Percentiles rank a stretch among this genome's conserved stretches.
phyloP scores from a whole-genome alignment of 2,329 filamentous ascomycete genomes.

The Chaetomiaceae sp. region DNA sequence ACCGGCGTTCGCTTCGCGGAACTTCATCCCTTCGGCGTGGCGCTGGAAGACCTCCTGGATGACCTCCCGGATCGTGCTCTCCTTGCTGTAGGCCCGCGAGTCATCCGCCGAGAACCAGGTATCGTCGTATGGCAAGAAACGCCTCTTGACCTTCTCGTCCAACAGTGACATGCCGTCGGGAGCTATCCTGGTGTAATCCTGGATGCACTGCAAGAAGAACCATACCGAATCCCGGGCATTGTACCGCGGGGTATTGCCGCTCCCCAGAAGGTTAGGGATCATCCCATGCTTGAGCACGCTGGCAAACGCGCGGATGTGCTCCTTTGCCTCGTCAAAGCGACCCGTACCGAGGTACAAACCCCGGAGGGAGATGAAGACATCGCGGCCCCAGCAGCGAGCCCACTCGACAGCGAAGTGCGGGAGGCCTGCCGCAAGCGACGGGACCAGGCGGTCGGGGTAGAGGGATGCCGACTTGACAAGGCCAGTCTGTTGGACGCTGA shows the following conservation, averaged over 20 bases:
- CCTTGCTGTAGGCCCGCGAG: conserved; percentile 74
- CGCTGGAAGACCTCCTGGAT: conserved; percentile 91
- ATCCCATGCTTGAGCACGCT: conserved; percentile 97
- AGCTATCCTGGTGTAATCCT: conserved; percentile 81
- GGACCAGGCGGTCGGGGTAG: conserved; percentile 78
- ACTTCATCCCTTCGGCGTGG: conserved; percentile 85
- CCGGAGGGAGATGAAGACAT: conserved; percentile 92
- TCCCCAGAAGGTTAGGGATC: conserved; percentile 90
- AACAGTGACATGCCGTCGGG: conserved; percentile 72
- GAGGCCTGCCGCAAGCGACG: conserved; percentile 83
- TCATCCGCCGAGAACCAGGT: conserved; percentile 87
- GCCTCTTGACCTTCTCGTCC: conserved; percentile 69
- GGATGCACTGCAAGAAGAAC: conserved; percentile 96
- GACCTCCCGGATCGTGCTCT: conserved; percentile 79
- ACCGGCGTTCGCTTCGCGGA: conserved; percentile 91
- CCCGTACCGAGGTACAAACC: conserved; percentile 89
- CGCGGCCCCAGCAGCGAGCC: conserved; percentile 95
- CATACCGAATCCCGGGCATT: conserved; percentile 95
- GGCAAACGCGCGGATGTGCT: conserved; percentile 92
- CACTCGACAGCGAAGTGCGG: conserved; percentile 92
- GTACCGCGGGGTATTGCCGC: conserved; percentile 81
- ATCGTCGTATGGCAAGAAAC: conserved; percentile 93
- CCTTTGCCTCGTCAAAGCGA: conserved; percentile 79
- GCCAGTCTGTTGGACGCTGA: conserved; percentile 86
- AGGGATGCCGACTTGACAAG: conserved; percentile 85